These are phyloP conservation scores for Cairneyella variabilis DNA, from an alignment of 495 filamentous ascomycete genomes.

Conservation along the genomic window DNA sequence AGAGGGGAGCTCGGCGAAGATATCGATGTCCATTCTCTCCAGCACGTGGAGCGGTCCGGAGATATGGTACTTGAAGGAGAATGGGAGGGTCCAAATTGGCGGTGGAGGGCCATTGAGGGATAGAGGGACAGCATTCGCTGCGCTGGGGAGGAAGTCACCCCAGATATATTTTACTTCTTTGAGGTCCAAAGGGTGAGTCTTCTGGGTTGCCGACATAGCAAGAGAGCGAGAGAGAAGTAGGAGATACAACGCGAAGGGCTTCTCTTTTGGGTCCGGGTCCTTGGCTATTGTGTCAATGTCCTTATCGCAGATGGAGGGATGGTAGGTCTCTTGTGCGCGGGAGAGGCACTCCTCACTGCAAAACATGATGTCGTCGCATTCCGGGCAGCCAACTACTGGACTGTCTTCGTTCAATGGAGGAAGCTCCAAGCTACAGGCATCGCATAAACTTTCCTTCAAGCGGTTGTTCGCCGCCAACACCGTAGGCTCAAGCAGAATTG, in stretches of 20 bases:
- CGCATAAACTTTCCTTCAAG: slow-evolving; percentile 75
- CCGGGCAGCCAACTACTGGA: slow-evolving; percentile 57
- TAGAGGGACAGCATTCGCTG: slow-evolving; percentile 44
- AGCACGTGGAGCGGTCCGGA: slow-evolving; percentile 78
- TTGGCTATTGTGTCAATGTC: slow-evolving; percentile 79
- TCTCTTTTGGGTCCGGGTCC: slow-evolving; percentile 67
- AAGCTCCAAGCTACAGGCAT: slow-evolving; percentile 75
- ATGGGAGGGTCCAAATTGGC: slow-evolving; percentile 71
- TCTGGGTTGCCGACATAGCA: slow-evolving; percentile 82
- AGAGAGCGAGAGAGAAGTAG: slow-evolving; percentile 74
- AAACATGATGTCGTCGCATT: slow-evolving; percentile 82
- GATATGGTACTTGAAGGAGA: slow-evolving; percentile 83
- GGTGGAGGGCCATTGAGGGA: slow-evolving; percentile 47
- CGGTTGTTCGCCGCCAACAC: slow-evolving; percentile 79
- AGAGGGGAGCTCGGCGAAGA: slow-evolving; percentile 58
- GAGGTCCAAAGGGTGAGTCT: slow-evolving; percentile 77
- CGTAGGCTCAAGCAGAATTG: slow-evolving; percentile 74
- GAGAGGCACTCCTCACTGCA: slow-evolving; percentile 73
- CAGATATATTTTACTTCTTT: slow-evolving; percentile 88
- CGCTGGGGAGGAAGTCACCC: slow-evolving; percentile 62
- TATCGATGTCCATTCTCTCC: slow-evolving; percentile 86
- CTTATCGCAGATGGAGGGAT: slow-evolving; percentile 80
- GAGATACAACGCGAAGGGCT: slow-evolving; percentile 74
- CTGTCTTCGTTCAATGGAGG: slow-evolving; percentile 50
- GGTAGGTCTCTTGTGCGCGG: slow-evolving; percentile 70